Evolutionary conservation across 2,329 filamentous ascomycete genomes (phyloP), one percentile per base, ranked within the genome.

Genomic region (Fragosphaeria purpurea): DNA sequence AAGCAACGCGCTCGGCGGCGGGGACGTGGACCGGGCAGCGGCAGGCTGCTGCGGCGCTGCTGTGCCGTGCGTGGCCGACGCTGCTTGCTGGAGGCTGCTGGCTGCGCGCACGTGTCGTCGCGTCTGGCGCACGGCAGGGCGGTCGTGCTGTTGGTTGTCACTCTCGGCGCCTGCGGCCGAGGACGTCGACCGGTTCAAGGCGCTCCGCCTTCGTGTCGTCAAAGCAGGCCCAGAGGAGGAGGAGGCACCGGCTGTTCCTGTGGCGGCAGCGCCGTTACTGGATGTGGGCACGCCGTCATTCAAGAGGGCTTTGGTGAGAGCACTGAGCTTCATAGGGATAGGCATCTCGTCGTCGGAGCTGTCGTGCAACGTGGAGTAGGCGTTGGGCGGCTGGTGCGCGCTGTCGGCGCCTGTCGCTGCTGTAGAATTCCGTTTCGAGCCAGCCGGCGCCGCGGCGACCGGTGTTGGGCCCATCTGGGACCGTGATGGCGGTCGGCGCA

Each of bases 301-400:
- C 31, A 96, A 75, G 12, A 96, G 74, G 22, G 88, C 90, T 63
- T 93, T 91, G 46, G 91, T 95, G 58, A 93, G 79, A 60, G 90
- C 89, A 64, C 89, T 96, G 64, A 96, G 85, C 70, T 93, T 94
- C 80, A 93, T 88, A 60, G 89, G 89, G 58, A 88, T 85, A 12
- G 86, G 86, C 33, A 94, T 87, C 67, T 96, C 91, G 61, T 96
- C 91, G 67, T 96, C 91, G 31, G 90, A 95, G 72, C 88, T 95
- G 63, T 95, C 90, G 59, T 87, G 83, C 58, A 83, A 65, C 1
- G 71, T 61, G n/a, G 65, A 68, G 56, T 69, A 74, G 71, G 52
- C 72, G 72, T 50, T 72, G 42, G 56, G 33, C 44, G 64, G 60
- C 33, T 46, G 35, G 9, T 39, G 2, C 8, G 22, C 44, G 37